Base-by-base conservation (phyloP, 768 basidiomycete species). In the Termitomyces bulborhizus region DNA sequence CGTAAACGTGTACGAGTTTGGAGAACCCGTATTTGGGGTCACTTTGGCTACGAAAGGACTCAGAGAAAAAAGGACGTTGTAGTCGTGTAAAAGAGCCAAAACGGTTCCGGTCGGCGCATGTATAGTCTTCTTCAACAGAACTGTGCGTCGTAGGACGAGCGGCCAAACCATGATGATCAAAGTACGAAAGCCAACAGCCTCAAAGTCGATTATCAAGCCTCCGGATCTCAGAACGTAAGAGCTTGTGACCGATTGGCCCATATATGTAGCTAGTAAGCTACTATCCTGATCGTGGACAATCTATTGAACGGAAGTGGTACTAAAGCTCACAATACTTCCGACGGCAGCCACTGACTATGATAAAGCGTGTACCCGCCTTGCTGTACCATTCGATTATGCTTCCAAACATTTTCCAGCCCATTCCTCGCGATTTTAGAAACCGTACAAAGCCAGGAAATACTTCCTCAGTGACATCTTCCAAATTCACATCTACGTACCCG, bases 401-500 rank as follows among this genome's bases (percentile, higher is more conserved):
- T n/a, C 66, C 75, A 59, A 83, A 78, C 13, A 75, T 8, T 59
- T 64, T 66, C 78, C 82, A 83, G 0, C 66, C 65, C 31, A 65
- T 46, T 18, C 80, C 79, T 46, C 71, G 67, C 15, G 56, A 60
- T 53, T 71, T 70, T 51, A 88, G 61, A 61, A 85, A 87, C 13
- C 41, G 32, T 4, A 73, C 64, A 63, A 87, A 84, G 1, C 76
- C 74, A 31, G 83, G 82, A 62, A 85, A 84, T 24, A 86, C 85
- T 39, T 80, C 69, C 18, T 66, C 53, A 13, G 77, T 79, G 15
- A 86, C 75, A 60, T 86, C 83, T 59, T 84, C 79, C 34, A 85
- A 29, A n/a, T 66, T 53, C 7, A 85, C 71, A 56, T 83, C 76
- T 4, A 63, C 66, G 62, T 74, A 88, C 6, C 86, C 85, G 51